Percentiles rank a stretch among this genome's conserved stretches.
Conservation (phyloP, 345 rosid genomes). For the Isatis tinctoria region DNA sequence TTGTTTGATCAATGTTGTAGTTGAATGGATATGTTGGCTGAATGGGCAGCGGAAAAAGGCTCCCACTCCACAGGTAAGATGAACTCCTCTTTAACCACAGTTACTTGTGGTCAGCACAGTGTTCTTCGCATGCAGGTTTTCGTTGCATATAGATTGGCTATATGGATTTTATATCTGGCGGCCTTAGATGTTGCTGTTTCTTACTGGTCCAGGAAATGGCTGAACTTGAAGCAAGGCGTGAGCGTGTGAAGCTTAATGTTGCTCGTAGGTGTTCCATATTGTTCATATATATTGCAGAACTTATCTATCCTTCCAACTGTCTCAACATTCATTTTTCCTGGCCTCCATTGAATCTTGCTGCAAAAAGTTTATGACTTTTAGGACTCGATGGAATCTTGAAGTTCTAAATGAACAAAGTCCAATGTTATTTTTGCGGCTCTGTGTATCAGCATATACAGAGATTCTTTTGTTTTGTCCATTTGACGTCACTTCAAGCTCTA, state of each 20-base stretch:
- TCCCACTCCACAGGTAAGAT: constrained; percentile 77
- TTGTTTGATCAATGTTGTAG: constrained; percentile 39
- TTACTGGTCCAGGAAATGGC: constrained; percentile 59
- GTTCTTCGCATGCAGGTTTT: neutral
- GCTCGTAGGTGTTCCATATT: constrained; percentile 54
- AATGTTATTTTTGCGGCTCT: neutral
- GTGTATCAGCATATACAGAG: neutral
- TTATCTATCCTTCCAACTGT: constrained; percentile 1
- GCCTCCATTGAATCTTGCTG: neutral
- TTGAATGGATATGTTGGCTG: constrained; percentile 99
- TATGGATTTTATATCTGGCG: neutral
- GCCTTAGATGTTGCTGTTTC: constrained; percentile 7
- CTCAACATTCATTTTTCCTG: neutral
- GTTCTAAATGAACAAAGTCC: neutral
- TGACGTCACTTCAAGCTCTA: neutral
- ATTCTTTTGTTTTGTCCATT: neutral
- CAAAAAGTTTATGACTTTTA: neutral
- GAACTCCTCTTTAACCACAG: neutral
- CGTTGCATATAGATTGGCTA: neutral
- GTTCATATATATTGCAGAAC: neutral
- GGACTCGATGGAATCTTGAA: neutral
- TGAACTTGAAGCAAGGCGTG: constrained; percentile 81
- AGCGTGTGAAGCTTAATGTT: constrained; percentile 73
- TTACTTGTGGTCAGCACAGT: neutral
- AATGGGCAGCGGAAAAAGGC: constrained; percentile 88